A percentile compares a stretch with the other conserved stretches of the same genome.
These are phyloP conservation scores for Cephalotrichum gorgonifer DNA, from an alignment of 2,329 filamentous ascomycete species.

Conservation along the genomic window DNA sequence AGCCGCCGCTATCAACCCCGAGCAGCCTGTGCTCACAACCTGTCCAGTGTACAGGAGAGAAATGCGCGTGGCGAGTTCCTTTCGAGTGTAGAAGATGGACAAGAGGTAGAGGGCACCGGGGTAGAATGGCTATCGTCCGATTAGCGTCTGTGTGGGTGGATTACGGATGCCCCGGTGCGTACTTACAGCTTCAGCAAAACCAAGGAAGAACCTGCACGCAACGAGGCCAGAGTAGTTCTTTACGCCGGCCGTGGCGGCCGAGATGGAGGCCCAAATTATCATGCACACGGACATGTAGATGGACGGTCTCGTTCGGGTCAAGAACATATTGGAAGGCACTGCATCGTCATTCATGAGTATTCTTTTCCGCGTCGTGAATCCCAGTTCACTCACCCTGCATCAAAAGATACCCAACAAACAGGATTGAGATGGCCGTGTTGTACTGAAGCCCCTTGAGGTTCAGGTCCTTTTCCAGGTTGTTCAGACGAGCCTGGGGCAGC, in stretches of 20 bases:
- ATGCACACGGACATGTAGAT: conserved; percentile 13
- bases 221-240: conserved; percentile 27
- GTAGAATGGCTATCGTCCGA: conserved; percentile 30
- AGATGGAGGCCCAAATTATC: conserved; percentile 23
- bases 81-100: conserved; percentile 48
- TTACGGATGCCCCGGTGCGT: conserved; percentile 11
- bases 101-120: conserved; percentile 25
- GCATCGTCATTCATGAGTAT: background rate
- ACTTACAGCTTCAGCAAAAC: background rate
- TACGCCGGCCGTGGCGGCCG: conserved; percentile 27
- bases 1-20: conserved; percentile 51
- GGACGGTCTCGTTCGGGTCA: background rate
- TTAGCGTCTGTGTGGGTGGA: conserved; percentile 27
- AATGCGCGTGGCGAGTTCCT: conserved; percentile 52
- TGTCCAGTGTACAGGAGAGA: conserved; percentile 49
- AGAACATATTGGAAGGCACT: background rate
- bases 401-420: conserved; percentile 10
- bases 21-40: conserved; percentile 57
- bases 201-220: background rate
- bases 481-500: conserved; percentile 12
- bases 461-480: conserved; percentile 12
- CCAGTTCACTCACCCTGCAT: background rate
- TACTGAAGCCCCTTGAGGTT: conserved; percentile 12
- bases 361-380: too few species aligned
- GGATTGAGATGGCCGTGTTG: conserved; percentile 12